phyloP scores from a whole-genome alignment of 176 grass and related monocot genomes.

The Pontederia crassipes region DNA sequence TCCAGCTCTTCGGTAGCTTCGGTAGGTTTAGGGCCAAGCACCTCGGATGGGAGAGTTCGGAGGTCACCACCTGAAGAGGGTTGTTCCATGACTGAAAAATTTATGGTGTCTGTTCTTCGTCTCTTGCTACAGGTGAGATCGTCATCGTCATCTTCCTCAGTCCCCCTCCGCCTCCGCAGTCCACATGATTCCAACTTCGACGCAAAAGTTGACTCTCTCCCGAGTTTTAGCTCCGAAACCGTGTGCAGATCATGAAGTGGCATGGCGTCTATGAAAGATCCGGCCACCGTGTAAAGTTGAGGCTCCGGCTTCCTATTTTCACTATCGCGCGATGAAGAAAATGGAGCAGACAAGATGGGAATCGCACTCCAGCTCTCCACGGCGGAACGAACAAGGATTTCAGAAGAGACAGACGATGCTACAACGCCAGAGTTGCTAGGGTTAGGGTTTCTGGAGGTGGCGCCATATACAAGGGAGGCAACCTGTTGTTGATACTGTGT shows the following conservation, averaged over 20 bases:
- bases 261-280: slow-evolving; percentile 19
- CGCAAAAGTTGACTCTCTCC: slow-evolving; percentile 17
- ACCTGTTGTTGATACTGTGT: neutral
- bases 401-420: slow-evolving; percentile 7
- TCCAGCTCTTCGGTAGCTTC: slow-evolving; percentile 11
- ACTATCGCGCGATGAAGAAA: neutral
- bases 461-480: neutral
- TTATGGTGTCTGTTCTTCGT: neutral
- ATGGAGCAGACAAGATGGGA: slow-evolving; percentile 20
- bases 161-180: neutral
- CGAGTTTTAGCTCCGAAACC: slow-evolving; percentile 19
- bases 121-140: slow-evolving; percentile 5
- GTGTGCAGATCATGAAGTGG: neutral
- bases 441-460: slow-evolving; percentile 11
- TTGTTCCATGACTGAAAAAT: neutral
- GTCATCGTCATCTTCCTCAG: neutral
- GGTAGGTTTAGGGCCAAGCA: neutral
- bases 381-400: neutral
- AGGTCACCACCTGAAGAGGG: neutral
- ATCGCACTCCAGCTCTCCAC: slow-evolving; percentile 28
- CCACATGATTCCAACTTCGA: slow-evolving; percentile 11
- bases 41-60: neutral
- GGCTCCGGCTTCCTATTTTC: slow-evolving; percentile 19
- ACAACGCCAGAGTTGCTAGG: neutral
- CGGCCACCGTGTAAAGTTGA: slow-evolving; percentile 4